Percentiles rank a stretch among this genome's conserved stretches.
Evolutionary conservation across 495 filamentous ascomycete species (phyloP).

Genomic region (Viridothelium virens): DNA sequence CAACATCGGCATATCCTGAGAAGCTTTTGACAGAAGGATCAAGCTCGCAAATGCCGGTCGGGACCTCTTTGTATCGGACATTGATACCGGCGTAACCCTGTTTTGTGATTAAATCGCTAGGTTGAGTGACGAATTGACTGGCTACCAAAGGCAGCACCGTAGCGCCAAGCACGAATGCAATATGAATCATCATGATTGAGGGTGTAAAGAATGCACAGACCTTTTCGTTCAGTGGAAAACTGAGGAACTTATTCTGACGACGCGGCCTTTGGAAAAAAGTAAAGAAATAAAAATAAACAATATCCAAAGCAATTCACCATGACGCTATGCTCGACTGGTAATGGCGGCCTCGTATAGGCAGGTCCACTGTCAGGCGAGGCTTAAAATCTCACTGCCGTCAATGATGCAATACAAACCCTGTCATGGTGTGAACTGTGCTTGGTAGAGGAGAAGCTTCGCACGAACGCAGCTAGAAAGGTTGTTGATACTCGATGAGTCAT

Average conservation of each 20-base stretch:
- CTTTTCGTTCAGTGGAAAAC: not conserved
- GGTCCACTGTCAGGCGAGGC: not conserved
- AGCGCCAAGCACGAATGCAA: not conserved
- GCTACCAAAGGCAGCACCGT: slow-evolving; percentile 19
- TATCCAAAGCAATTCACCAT: not conserved
- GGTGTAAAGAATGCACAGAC: not conserved
- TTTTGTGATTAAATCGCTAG: slow-evolving; percentile 45
- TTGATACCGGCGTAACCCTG: slow-evolving; percentile 45
- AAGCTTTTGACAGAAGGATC: slow-evolving; percentile 58
- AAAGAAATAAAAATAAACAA: not conserved
- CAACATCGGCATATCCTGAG: slow-evolving; percentile 59
- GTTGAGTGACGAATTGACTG: slow-evolving; percentile 50
- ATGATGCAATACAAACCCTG: slow-evolving; percentile 11
- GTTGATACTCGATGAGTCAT: not conserved
- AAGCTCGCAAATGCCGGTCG: slow-evolving; percentile 57
- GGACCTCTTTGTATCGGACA: slow-evolving; percentile 54
- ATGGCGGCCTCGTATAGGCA: not conserved
- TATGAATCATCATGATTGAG: not conserved
- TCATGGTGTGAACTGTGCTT: not conserved
- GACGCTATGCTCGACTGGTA: not conserved
- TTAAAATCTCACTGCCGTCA: not conserved
- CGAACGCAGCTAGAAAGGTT: not conserved
- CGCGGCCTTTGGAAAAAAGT: too few species aligned
- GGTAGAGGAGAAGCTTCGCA: slow-evolving; percentile 1
- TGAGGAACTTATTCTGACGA: not conserved